Evolutionary conservation across 1,284 basidiomycete genomes (phyloP).

Genomic region (Leccinum angustisporum): DNA sequence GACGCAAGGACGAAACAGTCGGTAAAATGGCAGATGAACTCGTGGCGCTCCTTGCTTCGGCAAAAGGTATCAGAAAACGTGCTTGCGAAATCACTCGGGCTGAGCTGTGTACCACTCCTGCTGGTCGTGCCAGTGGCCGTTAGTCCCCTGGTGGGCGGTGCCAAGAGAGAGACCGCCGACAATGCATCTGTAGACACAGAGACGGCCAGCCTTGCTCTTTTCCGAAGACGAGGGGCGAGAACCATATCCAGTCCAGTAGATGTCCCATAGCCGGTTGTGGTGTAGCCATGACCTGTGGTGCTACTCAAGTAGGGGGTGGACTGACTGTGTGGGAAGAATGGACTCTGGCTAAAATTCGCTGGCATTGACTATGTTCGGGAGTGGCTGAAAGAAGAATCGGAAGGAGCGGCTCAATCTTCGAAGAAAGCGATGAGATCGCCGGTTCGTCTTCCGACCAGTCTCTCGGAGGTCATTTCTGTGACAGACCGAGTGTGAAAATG

Average conservation of each 20-base stretch:
- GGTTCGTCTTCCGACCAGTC: constrained; percentile 54
- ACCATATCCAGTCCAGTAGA: constrained; percentile 31
- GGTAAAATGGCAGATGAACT: constrained; percentile 24
- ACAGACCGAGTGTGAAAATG: constrained; percentile 28
- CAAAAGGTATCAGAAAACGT: constrained; percentile 36
- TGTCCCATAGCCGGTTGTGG: constrained; percentile 31
- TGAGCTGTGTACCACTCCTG: constrained; percentile 29
- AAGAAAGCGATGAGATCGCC: constrained; percentile 75
- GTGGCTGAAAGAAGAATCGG: constrained; percentile 40
- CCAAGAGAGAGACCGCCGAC: constrained; percentile 40
- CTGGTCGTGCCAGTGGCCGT: constrained; percentile 17
- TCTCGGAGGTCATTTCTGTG: constrained; percentile 30
- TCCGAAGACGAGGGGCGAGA: constrained; percentile 48
- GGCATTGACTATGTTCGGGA: constrained; percentile 56
- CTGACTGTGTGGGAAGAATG: constrained; percentile 45
- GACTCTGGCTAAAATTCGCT: constrained; percentile 50
- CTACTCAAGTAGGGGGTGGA: constrained; percentile 41
- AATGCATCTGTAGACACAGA: constrained; percentile 31
- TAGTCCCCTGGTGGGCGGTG: constrained; percentile 35
- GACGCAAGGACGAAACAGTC: constrained; percentile 41
- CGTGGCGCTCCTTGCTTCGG: constrained; percentile 27
- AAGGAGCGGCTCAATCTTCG: constrained; percentile 49
- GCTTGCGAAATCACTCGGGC: constrained; percentile 35
- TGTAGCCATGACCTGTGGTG: constrained; percentile 32
- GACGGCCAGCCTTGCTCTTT: constrained; percentile 41